These are phyloP conservation scores for Boletus edulis DNA, from an alignment of 768 basidiomycete genomes.

Conservation along the genomic window DNA sequence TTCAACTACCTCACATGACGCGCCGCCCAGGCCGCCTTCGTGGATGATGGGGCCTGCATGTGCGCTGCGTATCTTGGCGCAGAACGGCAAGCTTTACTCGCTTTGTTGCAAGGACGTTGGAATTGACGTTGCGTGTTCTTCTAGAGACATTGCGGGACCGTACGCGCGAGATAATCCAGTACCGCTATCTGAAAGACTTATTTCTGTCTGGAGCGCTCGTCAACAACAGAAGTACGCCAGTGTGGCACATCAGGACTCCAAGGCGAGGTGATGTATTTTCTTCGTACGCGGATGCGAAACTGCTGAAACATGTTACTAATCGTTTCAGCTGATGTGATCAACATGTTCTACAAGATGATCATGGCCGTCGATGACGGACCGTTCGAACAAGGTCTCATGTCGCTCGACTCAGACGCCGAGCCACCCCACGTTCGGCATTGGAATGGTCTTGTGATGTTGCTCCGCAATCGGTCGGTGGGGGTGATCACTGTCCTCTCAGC, in stretches of 20 bases:
- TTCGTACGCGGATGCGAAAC: no score
- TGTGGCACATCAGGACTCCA: slow-evolving; percentile 16
- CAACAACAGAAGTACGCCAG: slow-evolving; percentile 7
- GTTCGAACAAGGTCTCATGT: slow-evolving; percentile 17
- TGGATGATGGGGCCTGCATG: slow-evolving; percentile 21
- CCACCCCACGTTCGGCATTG: slow-evolving; percentile 20
- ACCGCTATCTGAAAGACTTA: slow-evolving; percentile 15
- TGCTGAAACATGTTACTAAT: not conserved
- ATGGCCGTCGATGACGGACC: slow-evolving; percentile 14
- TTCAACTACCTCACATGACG: not conserved
- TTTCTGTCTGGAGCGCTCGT: slow-evolving; percentile 12
- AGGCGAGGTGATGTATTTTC: slow-evolving; percentile 7
- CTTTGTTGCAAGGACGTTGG: not conserved
- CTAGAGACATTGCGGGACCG: slow-evolving; percentile 10
- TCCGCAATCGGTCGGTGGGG: slow-evolving; percentile 3
- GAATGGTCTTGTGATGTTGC: slow-evolving; percentile 7
- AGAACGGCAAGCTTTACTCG: slow-evolving; percentile 3
- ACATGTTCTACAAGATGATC: slow-evolving; percentile 21
- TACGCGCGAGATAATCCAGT: slow-evolving; percentile 4
- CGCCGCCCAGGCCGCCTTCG: slow-evolving; percentile 8
- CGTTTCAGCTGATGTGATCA: slow-evolving; percentile 12
- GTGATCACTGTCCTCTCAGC: slow-evolving; percentile 10
- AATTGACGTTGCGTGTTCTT: not conserved
- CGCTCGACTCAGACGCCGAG: slow-evolving; percentile 14
- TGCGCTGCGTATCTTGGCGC: slow-evolving; percentile 15